These are phyloP conservation scores for Proliferodiscus dingleyae DNA, from an alignment of 2,329 filamentous ascomycete genomes.

Conservation along the genomic window DNA sequence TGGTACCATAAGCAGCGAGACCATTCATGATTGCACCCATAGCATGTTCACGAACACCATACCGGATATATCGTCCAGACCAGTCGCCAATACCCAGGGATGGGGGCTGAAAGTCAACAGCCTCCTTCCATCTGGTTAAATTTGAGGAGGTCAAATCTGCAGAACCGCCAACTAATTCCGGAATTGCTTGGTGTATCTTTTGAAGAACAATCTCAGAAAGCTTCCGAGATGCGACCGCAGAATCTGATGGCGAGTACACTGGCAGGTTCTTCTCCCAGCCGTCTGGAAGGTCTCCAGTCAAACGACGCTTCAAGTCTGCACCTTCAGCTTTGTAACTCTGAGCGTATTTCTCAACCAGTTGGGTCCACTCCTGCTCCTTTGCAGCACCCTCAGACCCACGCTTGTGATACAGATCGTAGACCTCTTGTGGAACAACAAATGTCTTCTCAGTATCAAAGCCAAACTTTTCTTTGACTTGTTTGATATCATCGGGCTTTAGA, in stretches of 20 bases:
- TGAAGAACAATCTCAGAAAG: conserved; percentile 89
- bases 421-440: conserved; percentile 90
- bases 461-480: conserved; percentile 90
- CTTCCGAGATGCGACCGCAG: conserved; percentile 88
- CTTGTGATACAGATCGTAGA: conserved; percentile 88
- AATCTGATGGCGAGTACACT: conserved; percentile 79
- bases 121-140: conserved; percentile 96
- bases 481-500: conserved; percentile 89
- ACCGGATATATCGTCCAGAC: conserved; percentile 85
- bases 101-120: conserved; percentile 95
- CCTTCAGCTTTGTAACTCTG: conserved; percentile 72
- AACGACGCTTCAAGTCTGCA: conserved; percentile 75
- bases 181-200: conserved; percentile 77
- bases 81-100: conserved; percentile 82
- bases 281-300: conserved; percentile 79
- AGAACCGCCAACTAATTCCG: conserved; percentile 92
- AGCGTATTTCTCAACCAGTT: conserved; percentile 82
- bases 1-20: conserved; percentile 88
- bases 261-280: conserved; percentile 95
- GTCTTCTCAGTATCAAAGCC: conserved; percentile 92
- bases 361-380: conserved; percentile 90
- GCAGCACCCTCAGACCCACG: conserved; percentile 81
- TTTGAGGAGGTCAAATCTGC: conserved; percentile 98
- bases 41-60: conserved; percentile 86
- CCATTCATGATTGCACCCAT: conserved; percentile 96